Evolutionary conservation across 2,329 filamentous ascomycete species (phyloP), one percentile per base, ranked within the genome.

Genomic region (Anthostomella pinea): DNA sequence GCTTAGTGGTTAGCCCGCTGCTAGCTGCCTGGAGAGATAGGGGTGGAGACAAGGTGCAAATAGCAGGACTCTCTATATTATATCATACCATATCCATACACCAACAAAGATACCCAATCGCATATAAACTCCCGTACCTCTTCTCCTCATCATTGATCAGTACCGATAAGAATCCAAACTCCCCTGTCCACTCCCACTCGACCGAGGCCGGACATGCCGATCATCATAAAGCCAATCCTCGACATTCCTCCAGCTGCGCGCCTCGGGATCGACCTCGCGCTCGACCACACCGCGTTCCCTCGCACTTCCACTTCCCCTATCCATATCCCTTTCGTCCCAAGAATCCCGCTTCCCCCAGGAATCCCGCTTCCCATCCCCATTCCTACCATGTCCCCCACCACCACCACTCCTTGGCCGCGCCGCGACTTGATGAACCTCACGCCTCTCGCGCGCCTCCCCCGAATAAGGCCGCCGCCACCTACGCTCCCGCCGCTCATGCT

Each of bases 221-320:
- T 49, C 50, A 26, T 57, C 52, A 19, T 50, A 44, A 10, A 60
- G 40, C 58, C 58, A 61, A 36, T 61, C 58, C 46, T 61, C 56
- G 18, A 61, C 58, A 20, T 50, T 51, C 38, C 41, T 52, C 58
- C 58, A 61, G 27, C 58, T 61, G 4, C 54, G 43, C 22, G 51
- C 56, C 5, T 50, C 53, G 1, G 49, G 48, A 23, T 60, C 57
- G 23, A 58, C 45, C 50, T 59, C 54, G 18, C 54, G 46, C 39
- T 51, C 51, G 27, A 53, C 15, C 11, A 46, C 46, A 24, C 39
- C 33, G 9, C 37, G 22, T 32, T 35, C 17, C 47, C 49, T 2
- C 29, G 26, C 22, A 16, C 28, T 27, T 14, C 33, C 10, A 18
- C 17, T n/a, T n/a, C 6, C 11, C 17, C 15, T 6, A 13, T 31